A percentile compares a stretch with the other conserved stretches of the same genome.
Conservation (phyloP, 1,284 basidiomycete species). For the Rhodotorula sp. region DNA sequence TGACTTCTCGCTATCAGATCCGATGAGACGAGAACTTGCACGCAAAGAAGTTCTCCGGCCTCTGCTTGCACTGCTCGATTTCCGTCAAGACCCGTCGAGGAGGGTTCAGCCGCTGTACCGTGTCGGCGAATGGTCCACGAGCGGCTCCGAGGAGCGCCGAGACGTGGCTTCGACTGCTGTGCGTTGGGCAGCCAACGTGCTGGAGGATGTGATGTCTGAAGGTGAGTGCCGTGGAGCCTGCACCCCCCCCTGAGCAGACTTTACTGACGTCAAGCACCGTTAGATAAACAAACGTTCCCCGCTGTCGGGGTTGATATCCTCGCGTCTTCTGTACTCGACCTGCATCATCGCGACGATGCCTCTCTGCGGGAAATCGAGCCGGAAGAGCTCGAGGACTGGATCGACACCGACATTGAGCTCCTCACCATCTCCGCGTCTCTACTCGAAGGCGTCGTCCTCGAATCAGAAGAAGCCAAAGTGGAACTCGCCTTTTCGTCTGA, state of each 20-base stretch:
- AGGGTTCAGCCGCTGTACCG: conserved; percentile 62
- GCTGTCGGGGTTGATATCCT: conserved; percentile 58
- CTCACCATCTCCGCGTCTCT: conserved; percentile 69
- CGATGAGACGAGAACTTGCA: conserved; percentile 64
- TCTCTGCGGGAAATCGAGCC: conserved; percentile 58
- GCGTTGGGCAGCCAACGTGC: conserved; percentile 31
- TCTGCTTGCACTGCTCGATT: conserved; percentile 59
- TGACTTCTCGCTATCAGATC: conserved; percentile 56
- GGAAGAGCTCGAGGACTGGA: conserved; percentile 56
- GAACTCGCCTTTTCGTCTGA: conserved; percentile 66
- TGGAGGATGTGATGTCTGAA: conserved; percentile 34
- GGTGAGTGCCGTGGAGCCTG: conserved; percentile 12
- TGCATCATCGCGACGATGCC: conserved; percentile 57
- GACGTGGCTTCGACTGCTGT: conserved; percentile 53
- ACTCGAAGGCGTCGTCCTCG: conserved; percentile 70
- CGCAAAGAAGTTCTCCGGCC: conserved; percentile 65
- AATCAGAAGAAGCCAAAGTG: conserved; percentile 68
- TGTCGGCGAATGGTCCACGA: conserved; percentile 59
- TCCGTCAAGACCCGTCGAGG: background rate
- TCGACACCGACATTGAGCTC: conserved; percentile 66
- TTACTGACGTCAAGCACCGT: conserved; percentile 37
- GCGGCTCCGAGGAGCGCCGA: conserved; percentile 57
- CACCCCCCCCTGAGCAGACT: too few relatives aligned
- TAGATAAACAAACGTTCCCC: conserved; percentile 54
- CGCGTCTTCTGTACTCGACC: conserved; percentile 60